Conservation (phyloP, 768 basidiomycete genomes). For the Tulasnella calospora region DNA sequence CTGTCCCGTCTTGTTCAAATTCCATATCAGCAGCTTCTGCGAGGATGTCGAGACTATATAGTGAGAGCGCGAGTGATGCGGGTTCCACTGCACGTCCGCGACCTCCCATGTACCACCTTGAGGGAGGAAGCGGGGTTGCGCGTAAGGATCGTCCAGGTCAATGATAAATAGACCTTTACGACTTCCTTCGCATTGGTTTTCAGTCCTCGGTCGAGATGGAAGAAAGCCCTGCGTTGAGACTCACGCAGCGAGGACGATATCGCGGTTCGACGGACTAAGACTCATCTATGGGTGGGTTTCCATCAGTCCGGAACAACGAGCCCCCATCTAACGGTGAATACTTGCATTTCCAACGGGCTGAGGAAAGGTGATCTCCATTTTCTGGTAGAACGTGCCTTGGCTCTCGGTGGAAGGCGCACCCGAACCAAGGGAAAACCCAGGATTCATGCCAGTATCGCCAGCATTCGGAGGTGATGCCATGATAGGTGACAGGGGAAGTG, state of each 20-base stretch:
- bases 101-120: constrained; percentile 97
- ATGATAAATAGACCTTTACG: constrained; percentile 92
- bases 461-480: not conserved
- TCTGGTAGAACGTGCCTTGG: constrained; percentile 27
- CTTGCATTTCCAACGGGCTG: constrained; percentile 28
- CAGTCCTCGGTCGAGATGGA: not conserved
- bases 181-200: constrained; percentile 37
- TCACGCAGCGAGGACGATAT: constrained; percentile 85
- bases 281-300: constrained; percentile 58
- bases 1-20: constrained; percentile 66
- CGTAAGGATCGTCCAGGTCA: constrained; percentile 80
- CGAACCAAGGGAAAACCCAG: not conserved
- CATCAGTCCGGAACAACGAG: not conserved
- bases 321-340: too few species aligned
- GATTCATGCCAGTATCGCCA: not conserved
- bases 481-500: constrained; percentile 2
- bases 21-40: constrained; percentile 93
- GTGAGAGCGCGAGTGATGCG: constrained; percentile 66
- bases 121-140: constrained; percentile 87
- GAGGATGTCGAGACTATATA: constrained; percentile 86
- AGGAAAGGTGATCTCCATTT: constrained; percentile 22
- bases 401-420: not conserved
- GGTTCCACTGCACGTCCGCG: constrained; percentile 90
- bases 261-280: constrained; percentile 81
- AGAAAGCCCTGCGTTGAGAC: constrained; percentile 32